Percentiles rank a stretch among this genome's conserved stretches.
Conservation (phyloP, 352 stramenopile species). For the Globisporangium yorkense region DNA sequence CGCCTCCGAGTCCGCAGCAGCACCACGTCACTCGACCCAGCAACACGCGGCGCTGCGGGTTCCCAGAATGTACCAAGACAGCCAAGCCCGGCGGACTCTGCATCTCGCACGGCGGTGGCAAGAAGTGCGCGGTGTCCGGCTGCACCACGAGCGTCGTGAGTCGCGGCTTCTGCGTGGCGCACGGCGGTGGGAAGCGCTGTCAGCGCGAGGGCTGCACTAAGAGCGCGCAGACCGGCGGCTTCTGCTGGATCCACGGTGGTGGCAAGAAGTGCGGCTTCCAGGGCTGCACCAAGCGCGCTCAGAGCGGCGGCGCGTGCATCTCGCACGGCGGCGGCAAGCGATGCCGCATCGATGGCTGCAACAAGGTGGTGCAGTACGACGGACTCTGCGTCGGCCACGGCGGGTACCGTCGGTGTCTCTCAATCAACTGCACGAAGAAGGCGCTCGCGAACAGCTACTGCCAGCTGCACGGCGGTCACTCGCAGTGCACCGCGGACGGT, state of each 20-base stretch:
- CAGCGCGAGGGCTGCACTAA: slow-evolving; percentile 27
- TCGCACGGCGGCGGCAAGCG: slow-evolving; percentile 33
- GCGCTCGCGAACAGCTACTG: slow-evolving; percentile 34
- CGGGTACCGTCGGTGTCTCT: slow-evolving; percentile 34
- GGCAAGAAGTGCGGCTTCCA: slow-evolving; percentile 36
- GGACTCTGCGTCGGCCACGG: slow-evolving; percentile 38
- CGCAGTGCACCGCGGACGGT: slow-evolving; percentile 13
- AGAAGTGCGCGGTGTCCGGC: slow-evolving; percentile 32
- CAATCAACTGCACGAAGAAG: slow-evolving; percentile 31
- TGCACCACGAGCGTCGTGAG: slow-evolving; percentile 39
- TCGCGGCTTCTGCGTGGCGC: slow-evolving; percentile 37
- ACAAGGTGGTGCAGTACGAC: slow-evolving; percentile 41
- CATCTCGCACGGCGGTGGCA: slow-evolving; percentile 62
- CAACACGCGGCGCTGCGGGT: slow-evolving; percentile 20
- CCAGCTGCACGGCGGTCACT: slow-evolving; percentile 23
- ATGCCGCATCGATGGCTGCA: slow-evolving; percentile 21
- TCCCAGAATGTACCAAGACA: slow-evolving; percentile 31
- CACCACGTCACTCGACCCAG: background rate
- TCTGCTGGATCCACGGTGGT: slow-evolving; percentile 39
- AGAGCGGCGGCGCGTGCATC: slow-evolving; percentile 38
- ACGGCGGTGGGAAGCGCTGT: slow-evolving; percentile 43
- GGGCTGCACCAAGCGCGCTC: slow-evolving; percentile 35
- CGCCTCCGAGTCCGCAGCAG: too few species aligned
- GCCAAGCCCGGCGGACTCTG: slow-evolving; percentile 48
- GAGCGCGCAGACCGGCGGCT: slow-evolving; percentile 34